phyloP scores from a whole-genome alignment of 208 protist genomes.

The Trypanosoma rangeli region DNA sequence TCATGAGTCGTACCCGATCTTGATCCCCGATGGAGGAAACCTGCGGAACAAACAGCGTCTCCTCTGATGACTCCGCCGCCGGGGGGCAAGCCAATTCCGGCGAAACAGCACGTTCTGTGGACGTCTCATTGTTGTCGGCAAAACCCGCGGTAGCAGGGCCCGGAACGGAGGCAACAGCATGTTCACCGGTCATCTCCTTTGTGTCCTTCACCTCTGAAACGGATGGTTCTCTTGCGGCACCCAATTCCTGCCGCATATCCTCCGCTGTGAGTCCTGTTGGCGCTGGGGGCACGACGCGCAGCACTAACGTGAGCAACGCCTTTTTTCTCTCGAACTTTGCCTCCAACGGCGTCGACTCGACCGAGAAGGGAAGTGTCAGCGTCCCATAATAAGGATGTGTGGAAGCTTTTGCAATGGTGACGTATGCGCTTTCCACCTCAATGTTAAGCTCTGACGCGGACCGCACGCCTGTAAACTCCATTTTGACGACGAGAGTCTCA shows the following conservation, averaged over 20 bases:
- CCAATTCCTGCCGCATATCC: constrained; percentile 40
- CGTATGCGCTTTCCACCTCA: constrained; percentile 48
- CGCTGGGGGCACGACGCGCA: constrained; percentile 68
- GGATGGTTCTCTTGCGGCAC: not conserved
- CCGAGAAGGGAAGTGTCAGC: constrained; percentile 76
- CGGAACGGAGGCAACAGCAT: not conserved
- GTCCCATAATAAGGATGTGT: constrained; percentile 54
- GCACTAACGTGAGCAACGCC: constrained; percentile 62
- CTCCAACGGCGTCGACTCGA: constrained; percentile 53
- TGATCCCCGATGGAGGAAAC: constrained; percentile 29
- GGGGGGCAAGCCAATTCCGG: not conserved
- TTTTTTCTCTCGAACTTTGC: constrained; percentile 66
- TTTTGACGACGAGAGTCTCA: constrained; percentile 72
- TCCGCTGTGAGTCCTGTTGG: constrained; percentile 35
- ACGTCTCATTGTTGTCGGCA: not conserved
- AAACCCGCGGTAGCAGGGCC: not conserved
- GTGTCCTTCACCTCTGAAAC: not conserved
- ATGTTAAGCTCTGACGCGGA: constrained; percentile 62
- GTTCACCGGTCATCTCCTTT: not conserved
- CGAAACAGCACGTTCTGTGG: not conserved
- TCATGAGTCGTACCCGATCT: constrained; percentile 37
- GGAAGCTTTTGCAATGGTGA: constrained; percentile 51
- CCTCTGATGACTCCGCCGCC: not conserved
- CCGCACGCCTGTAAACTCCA: constrained; percentile 59
- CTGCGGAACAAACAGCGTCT: constrained; percentile 10